Evolutionary conservation across 495 filamentous ascomycete genomes (phyloP), one percentile per base, ranked within the genome.

Genomic region (Jackrogersella minutella): DNA sequence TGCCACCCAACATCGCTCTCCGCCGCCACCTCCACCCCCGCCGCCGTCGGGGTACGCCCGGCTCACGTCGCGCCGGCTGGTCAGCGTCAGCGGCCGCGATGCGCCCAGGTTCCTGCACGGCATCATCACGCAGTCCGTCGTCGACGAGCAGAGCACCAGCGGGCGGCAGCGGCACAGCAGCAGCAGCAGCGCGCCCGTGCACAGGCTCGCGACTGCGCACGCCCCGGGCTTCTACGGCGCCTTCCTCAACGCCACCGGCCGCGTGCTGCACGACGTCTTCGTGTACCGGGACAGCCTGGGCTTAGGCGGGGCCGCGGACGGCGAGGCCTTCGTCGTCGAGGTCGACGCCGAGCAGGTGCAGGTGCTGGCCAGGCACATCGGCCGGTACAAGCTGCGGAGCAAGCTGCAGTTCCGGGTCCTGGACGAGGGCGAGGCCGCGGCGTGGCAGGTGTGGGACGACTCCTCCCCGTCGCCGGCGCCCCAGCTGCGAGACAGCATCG

Each of bases 241-340:
- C 1, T 97, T 99, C 71, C 84, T 99, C 10, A 96, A 88, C 66
- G 92, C 92, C 16, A 85, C 89, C 65, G 93, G 95, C 40, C 84
- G 92, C 37, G 81, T 97, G 8, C 80, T 97, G 22, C 86, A 93
- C 76, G 95, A 99, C 75, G 90, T 91, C 22, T 97, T 97, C 79
- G 81, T 99, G 26, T 97, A 95, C 80, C 88, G 87, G 3, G 74
- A 84, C 40, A 74, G 81, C 33, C 67, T 77, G 44, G 60, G 75
- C 5, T 57, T 75, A 13, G 22, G 58, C 43, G 54, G 64, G 44
- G 37, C 62, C 16, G 83, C 86, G n/a, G 80, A 78, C 8, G 80
- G 78, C 14, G 69, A 78, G 11, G 71, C 71, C 17, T 97, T 90
- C 83, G 72, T 96, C 37, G 83, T 98, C 65, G 95, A 99, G 66